Percentiles rank a stretch among this genome's conserved stretches.
phyloP scores from a whole-genome alignment of 768 basidiomycete species.

The Mycena venus region DNA sequence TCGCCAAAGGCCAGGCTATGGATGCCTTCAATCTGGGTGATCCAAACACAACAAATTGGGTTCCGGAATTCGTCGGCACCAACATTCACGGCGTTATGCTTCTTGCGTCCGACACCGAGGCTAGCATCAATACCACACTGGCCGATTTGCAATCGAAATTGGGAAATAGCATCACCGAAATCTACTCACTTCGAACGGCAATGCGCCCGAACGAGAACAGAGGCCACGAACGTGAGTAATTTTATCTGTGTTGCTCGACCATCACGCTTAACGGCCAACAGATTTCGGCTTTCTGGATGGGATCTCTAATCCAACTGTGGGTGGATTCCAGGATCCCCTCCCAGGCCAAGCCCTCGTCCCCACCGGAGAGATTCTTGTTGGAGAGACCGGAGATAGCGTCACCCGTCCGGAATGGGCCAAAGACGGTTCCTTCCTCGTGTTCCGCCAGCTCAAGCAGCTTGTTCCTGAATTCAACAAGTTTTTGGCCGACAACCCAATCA shows the following conservation, averaged over 20 bases:
- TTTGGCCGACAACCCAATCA: slow-evolving; percentile 55
- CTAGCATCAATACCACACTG: slow-evolving; percentile 27
- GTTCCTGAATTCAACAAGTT: slow-evolving; percentile 56
- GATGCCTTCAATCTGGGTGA: neutral
- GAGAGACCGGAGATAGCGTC: slow-evolving; percentile 39
- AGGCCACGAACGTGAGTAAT: slow-evolving; percentile 44
- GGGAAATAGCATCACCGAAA: slow-evolving; percentile 28
- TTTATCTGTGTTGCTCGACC: neutral
- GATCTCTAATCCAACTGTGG: slow-evolving; percentile 28
- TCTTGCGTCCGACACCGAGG: slow-evolving; percentile 28
- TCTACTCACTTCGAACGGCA: slow-evolving; percentile 31
- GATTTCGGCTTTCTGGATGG: slow-evolving; percentile 37
- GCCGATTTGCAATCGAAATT: slow-evolving; percentile 20
- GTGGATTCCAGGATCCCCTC: slow-evolving; percentile 23
- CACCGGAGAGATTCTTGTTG: slow-evolving; percentile 34
- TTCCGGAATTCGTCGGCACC: slow-evolving; percentile 24
- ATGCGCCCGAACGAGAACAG: slow-evolving; percentile 38
- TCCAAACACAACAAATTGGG: slow-evolving; percentile 24
- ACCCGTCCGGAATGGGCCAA: slow-evolving; percentile 38
- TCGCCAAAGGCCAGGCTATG: neutral
- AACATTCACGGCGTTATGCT: slow-evolving; percentile 35
- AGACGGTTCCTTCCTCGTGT: slow-evolving; percentile 50
- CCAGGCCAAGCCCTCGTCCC: slow-evolving; percentile 32
- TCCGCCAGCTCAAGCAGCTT: slow-evolving; percentile 37
- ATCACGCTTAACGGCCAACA: slow-evolving; percentile 25